Conservation (phyloP, 2,329 filamentous ascomycete species). For the Alternaria triticina region DNA sequence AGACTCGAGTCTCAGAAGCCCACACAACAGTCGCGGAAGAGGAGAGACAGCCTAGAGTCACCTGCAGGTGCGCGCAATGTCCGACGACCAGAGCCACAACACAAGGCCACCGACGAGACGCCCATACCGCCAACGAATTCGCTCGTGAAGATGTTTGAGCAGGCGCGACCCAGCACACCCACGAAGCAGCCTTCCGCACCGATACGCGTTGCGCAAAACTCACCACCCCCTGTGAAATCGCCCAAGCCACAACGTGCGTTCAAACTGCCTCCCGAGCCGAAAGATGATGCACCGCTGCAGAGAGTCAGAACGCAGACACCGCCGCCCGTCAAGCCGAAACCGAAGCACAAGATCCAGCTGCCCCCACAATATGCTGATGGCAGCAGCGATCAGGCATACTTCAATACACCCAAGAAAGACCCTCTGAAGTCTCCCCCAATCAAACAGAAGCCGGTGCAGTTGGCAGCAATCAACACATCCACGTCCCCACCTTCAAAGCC, state of each 20-base stretch:
- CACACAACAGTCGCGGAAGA: constrained; percentile 19
- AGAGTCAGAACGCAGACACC: constrained; percentile 30
- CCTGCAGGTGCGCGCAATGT: constrained; percentile 17
- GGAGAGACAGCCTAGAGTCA: constrained; percentile 24
- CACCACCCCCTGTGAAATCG: constrained; percentile 46
- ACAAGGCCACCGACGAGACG: constrained; percentile 59
- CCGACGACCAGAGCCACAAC: not conserved
- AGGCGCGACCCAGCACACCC: constrained; percentile 44
- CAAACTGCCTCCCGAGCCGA: constrained; percentile 36
- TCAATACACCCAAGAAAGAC: constrained; percentile 27
- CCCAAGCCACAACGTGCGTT: constrained; percentile 51
- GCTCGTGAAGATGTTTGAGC: constrained; percentile 73
- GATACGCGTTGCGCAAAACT: constrained; percentile 25
- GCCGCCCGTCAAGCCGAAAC: constrained; percentile 40
- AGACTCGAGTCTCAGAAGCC: constrained; percentile 34
- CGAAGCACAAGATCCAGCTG: constrained; percentile 31
- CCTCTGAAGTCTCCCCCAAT: constrained; percentile 32
- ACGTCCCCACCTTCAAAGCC: constrained; percentile 25
- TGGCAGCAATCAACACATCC: constrained; percentile 27
- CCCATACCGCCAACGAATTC: constrained; percentile 68
- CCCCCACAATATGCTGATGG: constrained; percentile 24
- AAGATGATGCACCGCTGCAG: constrained; percentile 21
- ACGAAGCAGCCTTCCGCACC: constrained; percentile 20
- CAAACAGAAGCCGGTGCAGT: constrained; percentile 34
- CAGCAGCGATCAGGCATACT: constrained; percentile 17